Percentiles rank a stretch among this genome's conserved stretches.
Evolutionary conservation across 768 basidiomycete species (phyloP).

Genomic region (Pleurotus tuber-regium): DNA sequence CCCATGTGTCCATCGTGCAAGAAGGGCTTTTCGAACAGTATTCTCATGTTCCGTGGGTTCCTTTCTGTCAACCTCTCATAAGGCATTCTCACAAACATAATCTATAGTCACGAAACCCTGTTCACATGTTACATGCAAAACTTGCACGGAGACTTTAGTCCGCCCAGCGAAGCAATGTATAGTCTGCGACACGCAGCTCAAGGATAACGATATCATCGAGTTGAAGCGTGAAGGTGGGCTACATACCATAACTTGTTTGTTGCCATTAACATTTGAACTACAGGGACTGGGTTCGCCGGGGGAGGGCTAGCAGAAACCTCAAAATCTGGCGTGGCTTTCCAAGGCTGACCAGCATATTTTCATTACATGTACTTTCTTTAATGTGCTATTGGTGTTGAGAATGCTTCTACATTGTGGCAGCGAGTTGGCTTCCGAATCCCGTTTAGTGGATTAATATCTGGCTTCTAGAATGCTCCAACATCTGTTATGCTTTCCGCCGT

Average conservation of each 20-base stretch:
- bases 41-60: conserved; percentile 62
- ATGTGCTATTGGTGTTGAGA: too few species aligned
- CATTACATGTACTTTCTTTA: too few species aligned
- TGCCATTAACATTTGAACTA: background rate
- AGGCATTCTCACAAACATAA: background rate
- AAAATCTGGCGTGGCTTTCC: conserved; percentile 79
- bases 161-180: conserved; percentile 79
- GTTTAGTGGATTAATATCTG: too few species aligned
- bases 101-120: conserved; percentile 76
- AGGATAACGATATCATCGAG: conserved; percentile 75
- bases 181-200: conserved; percentile 71
- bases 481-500: too few species aligned
- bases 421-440: too few species aligned
- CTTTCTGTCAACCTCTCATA: background rate
- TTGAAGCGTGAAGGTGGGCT: conserved; percentile 80
- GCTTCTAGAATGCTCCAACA: too few species aligned
- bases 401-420: too few species aligned
- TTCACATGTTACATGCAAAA: conserved; percentile 89
- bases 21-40: conserved; percentile 77
- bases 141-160: conserved; percentile 86
- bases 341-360: conserved; percentile 48
- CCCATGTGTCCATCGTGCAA: conserved; percentile 90
- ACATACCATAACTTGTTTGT: background rate
- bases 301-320: conserved; percentile 93
- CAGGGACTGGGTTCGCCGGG: conserved; percentile 91